These are phyloP conservation scores for Daedaleopsis nitida DNA, from an alignment of 768 basidiomycete genomes.

Conservation along the genomic window DNA sequence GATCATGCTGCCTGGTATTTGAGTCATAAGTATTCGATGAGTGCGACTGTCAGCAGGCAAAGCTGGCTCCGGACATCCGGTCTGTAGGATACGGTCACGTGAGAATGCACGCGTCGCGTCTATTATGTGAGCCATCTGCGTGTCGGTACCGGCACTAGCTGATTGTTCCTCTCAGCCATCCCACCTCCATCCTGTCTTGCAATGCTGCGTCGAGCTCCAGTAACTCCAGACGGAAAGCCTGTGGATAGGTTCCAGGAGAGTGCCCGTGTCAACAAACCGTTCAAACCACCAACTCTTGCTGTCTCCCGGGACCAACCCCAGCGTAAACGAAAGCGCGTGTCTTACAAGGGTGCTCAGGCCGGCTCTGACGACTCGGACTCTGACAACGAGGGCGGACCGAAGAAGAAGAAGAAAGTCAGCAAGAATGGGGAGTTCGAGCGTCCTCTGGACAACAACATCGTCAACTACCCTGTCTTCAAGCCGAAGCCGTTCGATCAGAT, in stretches of 20 bases:
- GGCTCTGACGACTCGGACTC: constrained; percentile 55
- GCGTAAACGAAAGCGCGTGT: constrained; percentile 86
- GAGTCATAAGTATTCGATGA: no score
- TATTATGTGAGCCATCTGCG: constrained; percentile 8
- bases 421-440: constrained; percentile 56
- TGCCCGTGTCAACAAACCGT: constrained; percentile 73
- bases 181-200: neutral
- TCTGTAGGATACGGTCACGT: constrained; percentile 10
- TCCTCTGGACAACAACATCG: constrained; percentile 57
- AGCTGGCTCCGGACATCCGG: no score
- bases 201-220: constrained; percentile 74
- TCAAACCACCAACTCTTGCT: constrained; percentile 67
- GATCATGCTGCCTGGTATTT: no score
- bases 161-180: constrained; percentile 4
- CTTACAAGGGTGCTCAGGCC: constrained; percentile 72
- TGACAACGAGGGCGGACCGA: constrained; percentile 50
- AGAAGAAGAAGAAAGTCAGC: constrained; percentile 67
- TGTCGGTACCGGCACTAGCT: neutral
- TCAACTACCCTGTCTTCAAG: constrained; percentile 77
- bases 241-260: constrained; percentile 74
- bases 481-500: constrained; percentile 74
- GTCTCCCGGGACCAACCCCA: constrained; percentile 60
- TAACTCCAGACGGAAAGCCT: constrained; percentile 66
- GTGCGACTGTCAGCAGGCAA: no score
- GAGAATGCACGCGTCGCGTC: constrained; percentile 23